phyloP scores from a whole-genome alignment of 2,329 filamentous ascomycete genomes.

The Fusarium irregulare region DNA sequence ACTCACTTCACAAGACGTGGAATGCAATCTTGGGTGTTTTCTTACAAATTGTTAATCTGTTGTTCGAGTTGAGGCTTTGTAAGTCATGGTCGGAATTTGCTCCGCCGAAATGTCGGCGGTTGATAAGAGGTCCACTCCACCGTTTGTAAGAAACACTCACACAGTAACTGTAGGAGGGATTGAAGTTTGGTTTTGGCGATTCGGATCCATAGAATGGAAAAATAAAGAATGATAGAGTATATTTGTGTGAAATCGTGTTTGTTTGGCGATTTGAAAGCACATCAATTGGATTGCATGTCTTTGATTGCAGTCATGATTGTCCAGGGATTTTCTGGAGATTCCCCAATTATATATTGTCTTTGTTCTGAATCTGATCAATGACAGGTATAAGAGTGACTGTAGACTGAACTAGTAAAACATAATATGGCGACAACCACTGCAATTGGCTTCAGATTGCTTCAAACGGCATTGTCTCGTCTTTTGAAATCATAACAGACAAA shows the following conservation, averaged over 20 bases:
- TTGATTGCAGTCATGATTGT: background rate
- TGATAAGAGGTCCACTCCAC: background rate
- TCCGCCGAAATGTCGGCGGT: constrained; percentile 24
- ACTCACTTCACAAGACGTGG: background rate
- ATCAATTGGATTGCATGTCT: background rate
- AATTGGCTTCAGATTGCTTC: too few relatives aligned
- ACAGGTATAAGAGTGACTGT: too few relatives aligned
- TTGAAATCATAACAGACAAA: too few relatives aligned
- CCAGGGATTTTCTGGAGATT: background rate
- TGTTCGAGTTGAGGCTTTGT: constrained; percentile 19
- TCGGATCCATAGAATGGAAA: background rate
- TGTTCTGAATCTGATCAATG: too few relatives aligned
- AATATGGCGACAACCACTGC: too few relatives aligned
- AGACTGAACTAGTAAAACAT: too few relatives aligned
- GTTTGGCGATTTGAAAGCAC: background rate
- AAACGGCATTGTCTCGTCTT: too few relatives aligned
- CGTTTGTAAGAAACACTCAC: too few relatives aligned
- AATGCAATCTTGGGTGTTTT: background rate
- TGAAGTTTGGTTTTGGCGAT: background rate
- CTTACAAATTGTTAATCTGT: constrained; percentile 13
- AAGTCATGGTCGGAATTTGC: constrained; percentile 1
- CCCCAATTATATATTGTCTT: background rate
- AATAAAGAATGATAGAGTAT: background rate
- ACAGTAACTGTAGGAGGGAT: background rate
- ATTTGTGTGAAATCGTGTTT: background rate